These are phyloP conservation scores for Cyclotella cryptica DNA, from an alignment of 108 stramenopile genomes.

Conservation along the genomic window DNA sequence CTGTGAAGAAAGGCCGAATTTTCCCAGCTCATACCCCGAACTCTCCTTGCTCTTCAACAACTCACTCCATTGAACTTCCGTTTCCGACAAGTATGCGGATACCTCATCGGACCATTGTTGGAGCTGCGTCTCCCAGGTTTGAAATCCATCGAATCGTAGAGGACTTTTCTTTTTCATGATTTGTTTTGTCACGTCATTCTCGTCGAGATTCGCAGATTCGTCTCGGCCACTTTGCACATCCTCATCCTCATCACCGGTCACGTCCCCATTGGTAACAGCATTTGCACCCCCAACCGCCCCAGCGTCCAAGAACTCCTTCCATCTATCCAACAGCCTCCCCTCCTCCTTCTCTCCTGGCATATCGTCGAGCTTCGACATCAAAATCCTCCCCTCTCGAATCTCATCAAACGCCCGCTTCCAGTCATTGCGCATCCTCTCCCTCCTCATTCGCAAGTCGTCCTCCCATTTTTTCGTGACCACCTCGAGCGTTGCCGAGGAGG, in stretches of 20 bases:
- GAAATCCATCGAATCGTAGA: conserved; percentile 76
- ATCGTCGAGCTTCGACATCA: conserved; percentile 27
- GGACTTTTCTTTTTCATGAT: not conserved
- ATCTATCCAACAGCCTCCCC: conserved; percentile 35
- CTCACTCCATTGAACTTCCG: conserved; percentile 44
- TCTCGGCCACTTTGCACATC: not conserved
- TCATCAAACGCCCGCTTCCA: conserved; percentile 71
- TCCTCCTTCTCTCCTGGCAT: conserved; percentile 11
- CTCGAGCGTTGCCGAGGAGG: conserved; percentile 34
- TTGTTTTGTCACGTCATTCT: not conserved
- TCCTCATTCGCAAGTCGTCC: conserved; percentile 24
- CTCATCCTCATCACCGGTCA: not conserved
- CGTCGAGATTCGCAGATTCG: not conserved
- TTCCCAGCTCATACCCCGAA: conserved; percentile 34
- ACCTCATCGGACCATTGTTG: conserved; percentile 85
- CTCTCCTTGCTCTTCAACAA: conserved; percentile 51
- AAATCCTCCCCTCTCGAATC: conserved; percentile 33
- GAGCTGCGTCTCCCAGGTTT: conserved; percentile 76
- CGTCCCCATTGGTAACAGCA: not conserved
- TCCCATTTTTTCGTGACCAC: conserved; percentile 30
- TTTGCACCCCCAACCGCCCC: not conserved
- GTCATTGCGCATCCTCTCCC: conserved; percentile 39
- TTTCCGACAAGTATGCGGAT: conserved; percentile 63
- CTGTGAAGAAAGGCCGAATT: conserved; percentile 34
- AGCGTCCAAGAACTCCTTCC: conserved; percentile 65